These are phyloP conservation scores for Peronospora tabacina DNA, from an alignment of 352 stramenopile species.

Conservation along the genomic window DNA sequence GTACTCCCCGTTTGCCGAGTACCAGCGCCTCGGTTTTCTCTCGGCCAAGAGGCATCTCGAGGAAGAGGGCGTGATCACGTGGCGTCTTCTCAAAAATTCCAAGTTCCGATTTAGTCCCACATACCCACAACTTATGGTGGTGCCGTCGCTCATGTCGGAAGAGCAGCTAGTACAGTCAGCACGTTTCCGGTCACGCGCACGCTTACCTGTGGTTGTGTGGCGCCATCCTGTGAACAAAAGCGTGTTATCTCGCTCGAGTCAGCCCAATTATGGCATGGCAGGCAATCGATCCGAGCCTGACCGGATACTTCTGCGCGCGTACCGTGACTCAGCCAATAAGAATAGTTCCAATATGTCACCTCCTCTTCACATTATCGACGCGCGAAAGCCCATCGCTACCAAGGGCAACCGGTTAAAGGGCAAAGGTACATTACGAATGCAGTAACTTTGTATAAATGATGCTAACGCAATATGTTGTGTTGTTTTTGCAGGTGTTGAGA, in stretches of 20 bases:
- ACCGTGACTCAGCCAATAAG: slow-evolving; percentile 80
- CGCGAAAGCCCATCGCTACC: slow-evolving; percentile 69
- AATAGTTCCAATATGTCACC: slow-evolving; percentile 62
- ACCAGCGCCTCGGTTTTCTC: slow-evolving; percentile 77
- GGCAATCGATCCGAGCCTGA: slow-evolving; percentile 91
- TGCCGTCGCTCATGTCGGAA: slow-evolving; percentile 90
- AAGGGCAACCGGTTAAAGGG: slow-evolving; percentile 78
- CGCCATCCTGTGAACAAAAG: slow-evolving; percentile 87
- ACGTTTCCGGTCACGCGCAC: slow-evolving; percentile 88
- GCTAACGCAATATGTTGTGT: slow-evolving; percentile 1
- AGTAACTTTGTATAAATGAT: neutral
- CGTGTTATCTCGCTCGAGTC: slow-evolving; percentile 90
- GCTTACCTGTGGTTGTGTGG: slow-evolving; percentile 91
- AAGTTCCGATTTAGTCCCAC: slow-evolving; percentile 90
- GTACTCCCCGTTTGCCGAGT: slow-evolving; percentile 75
- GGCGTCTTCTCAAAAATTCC: slow-evolving; percentile 84
- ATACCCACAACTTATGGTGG: slow-evolving; percentile 93
- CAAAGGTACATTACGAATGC: slow-evolving; percentile 39
- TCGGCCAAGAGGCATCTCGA: slow-evolving; percentile 31
- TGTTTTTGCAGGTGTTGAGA: slow-evolving; percentile 85
- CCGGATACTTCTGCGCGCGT: slow-evolving; percentile 81
- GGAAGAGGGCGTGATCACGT: slow-evolving; percentile 46
- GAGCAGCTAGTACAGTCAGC: slow-evolving; percentile 85
- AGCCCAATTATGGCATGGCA: slow-evolving; percentile 95
- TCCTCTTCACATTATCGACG: slow-evolving; percentile 81